These are phyloP conservation scores for Sclerotinia nivalis DNA, from an alignment of 2,329 filamentous ascomycete genomes.

Conservation along the genomic window DNA sequence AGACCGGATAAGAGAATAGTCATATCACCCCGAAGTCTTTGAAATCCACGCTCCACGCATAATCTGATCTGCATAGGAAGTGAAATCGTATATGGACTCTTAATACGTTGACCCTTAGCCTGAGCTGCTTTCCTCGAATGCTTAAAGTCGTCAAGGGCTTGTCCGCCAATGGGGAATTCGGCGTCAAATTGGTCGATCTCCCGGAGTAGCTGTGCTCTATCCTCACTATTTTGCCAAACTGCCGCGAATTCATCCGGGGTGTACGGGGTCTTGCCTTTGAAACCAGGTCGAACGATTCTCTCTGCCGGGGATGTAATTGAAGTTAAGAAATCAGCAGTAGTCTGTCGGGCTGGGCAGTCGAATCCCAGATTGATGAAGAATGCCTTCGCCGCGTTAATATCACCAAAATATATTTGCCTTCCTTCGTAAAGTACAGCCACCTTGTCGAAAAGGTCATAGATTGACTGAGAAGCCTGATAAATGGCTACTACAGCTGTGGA, in stretches of 20 bases:
- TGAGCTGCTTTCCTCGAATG: conserved; percentile 43
- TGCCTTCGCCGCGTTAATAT: conserved; percentile 59
- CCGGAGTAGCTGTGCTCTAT: conserved; percentile 45
- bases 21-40: conserved; percentile 74
- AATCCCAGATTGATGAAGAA: conserved; percentile 76
- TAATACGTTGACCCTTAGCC: conserved; percentile 50
- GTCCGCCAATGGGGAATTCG: conserved; percentile 39
- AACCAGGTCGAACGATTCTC: conserved; percentile 56
- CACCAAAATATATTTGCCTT: conserved; percentile 71
- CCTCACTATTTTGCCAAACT: conserved; percentile 51
- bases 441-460: conserved; percentile 67
- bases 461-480: conserved; percentile 69
- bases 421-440: conserved; percentile 67
- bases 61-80: conserved; percentile 73
- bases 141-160: conserved; percentile 44
- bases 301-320: conserved; percentile 67
- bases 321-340: conserved; percentile 68
- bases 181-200: conserved; percentile 57
- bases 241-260: conserved; percentile 57
- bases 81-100: conserved; percentile 82
- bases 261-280: conserved; percentile 56
- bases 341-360: conserved; percentile 61
- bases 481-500: conserved; percentile 67
- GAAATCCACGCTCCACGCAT: conserved; percentile 79
- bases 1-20: conserved; percentile 59